Base-by-base conservation (phyloP, 2,329 filamentous ascomycete species). In the Neonectria faginata region DNA sequence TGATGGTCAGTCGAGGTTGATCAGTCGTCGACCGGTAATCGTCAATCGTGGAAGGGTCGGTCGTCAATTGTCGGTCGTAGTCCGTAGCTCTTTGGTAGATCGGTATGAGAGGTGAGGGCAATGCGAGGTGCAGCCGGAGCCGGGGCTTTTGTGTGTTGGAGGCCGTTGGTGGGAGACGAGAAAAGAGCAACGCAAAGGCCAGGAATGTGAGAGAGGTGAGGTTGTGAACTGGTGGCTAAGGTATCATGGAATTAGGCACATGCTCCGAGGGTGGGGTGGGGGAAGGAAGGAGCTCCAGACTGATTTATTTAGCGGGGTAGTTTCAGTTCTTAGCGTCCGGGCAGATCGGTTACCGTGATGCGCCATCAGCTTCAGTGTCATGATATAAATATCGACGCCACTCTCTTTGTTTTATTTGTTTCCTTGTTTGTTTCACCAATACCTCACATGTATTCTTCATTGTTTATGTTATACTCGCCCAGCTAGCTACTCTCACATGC, bases 1-100 rank as follows among this genome's bases (percentile, higher is more conserved):
- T 82, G 68, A 58, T 68, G 57, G 55, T 59, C 16, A 12, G 55
- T 59, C 36, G 52, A 47, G 27, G 62, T 22, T 29, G 47, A 25
- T 47, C 25, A 42, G 29, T 42, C n/a, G 25, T 22, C 42, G 54
- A 42, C 12, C 11, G n/a, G 7, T 9, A 14, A 20, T n/a, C 10
- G 44, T 27, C 12, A 16, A 42, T 42, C n/a, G 39, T 18, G 22
- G 7, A 42, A 42, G 18, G 4, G 39, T n/a, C 8, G 16, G n/a
- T 20, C 39, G 39, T 20, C n/a, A 8, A n/a, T 16, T n/a, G 36
- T 39, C 36, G 36, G 14, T 39, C n/a, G 39, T 42, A 7, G 16
- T n/a, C 18, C n/a, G 39, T 11, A 5, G n/a, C n/a, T 42, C n/a
- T 42, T 42, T 8, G 9, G 6, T 20, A n/a, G 39, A 11, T 9